Conservation (phyloP, 257 asterid genomes). For the Lavandula angustifolia region DNA sequence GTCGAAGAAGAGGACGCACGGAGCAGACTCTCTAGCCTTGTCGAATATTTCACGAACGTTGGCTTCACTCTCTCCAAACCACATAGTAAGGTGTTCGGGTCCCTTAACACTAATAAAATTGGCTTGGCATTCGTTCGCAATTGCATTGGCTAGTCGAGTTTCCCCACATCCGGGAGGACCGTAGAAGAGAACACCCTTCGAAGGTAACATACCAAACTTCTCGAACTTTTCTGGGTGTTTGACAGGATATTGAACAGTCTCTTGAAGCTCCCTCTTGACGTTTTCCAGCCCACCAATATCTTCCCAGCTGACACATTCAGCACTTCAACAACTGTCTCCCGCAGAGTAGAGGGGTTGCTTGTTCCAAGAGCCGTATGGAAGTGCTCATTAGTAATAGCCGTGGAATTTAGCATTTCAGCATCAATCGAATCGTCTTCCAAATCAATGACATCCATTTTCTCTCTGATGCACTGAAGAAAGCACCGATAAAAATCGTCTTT, state of each 20-base stretch:
- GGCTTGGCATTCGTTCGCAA: too few species aligned
- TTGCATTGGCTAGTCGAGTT: too few species aligned
- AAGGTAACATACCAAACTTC: too few species aligned
- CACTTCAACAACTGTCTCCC: constrained; percentile 60
- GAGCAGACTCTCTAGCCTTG: constrained; percentile 63
- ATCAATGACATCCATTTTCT: constrained; percentile 63
- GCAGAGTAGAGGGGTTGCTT: constrained; percentile 62
- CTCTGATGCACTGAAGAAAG: constrained; percentile 53
- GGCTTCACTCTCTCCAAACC: constrained; percentile 71
- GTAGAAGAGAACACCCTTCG: too few species aligned
- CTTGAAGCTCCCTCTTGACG: constrained; percentile 58
- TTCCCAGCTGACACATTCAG: constrained; percentile 49
- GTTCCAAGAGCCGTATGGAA: constrained; percentile 67
- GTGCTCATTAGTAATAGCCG: constrained; percentile 62
- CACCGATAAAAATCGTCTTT: constrained; percentile 11
- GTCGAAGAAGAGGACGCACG: constrained; percentile 59
- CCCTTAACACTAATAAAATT: constrained; percentile 43
- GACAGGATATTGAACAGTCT: constrained; percentile 31
- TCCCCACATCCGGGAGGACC: too few species aligned
- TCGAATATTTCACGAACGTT: constrained; percentile 58
- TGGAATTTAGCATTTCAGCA: constrained; percentile 57
- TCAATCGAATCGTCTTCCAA: constrained; percentile 58
- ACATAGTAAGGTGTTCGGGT: constrained; percentile 60
- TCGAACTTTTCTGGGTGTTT: too few species aligned
- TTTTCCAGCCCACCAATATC: constrained; percentile 62